Evolutionary conservation across 1,284 basidiomycete genomes (phyloP), one percentile per base, ranked within the genome.

Genomic region (Meira nashicola): DNA sequence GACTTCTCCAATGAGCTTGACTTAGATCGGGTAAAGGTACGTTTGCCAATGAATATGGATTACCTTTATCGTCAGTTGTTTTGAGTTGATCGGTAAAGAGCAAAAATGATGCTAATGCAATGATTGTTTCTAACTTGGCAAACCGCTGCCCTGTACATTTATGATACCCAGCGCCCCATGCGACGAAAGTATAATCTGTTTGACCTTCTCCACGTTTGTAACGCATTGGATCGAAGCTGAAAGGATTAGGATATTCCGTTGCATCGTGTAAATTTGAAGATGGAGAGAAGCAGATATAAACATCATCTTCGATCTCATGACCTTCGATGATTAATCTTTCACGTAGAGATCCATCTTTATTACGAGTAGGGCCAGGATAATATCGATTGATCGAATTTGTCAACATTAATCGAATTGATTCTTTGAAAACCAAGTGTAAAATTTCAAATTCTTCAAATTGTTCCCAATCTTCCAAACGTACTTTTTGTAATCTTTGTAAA

Each of bases 131-230:
- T 12, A 63, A 54, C 46, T 63, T 63, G 21, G 60, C 60, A 47
- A 63, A 63, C 44, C 60, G 60, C 39, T 60, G 60, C 19, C 60
- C 60, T 19, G 60, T 61, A 55, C 60, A 63, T 23, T 57, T 57
- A 52, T 60, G 59, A n/a, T 39, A 23, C 15, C 60, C 60, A 15
- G 37, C 57, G 15, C 60, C 60, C 60, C 60, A 62, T 9, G 40
- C 60, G 15, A 62, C 33, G 41, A 46, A 62, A 43, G 3, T 53
- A 44, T 59, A 62, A 14, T 62, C 60, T 47, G 39, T 62, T 12
- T 48, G n/a, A 15, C 60, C 60, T 46, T 62, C 47, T 19, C 60
- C 58, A 11, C 55, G 37, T 40, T 55, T 43, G 43, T 62, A 62
- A 14, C 60, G 41, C 19, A 17, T 25, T 7, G 60, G 60, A 39